Evolutionary conservation across 805 yeast species (phyloP), one percentile per base, ranked within the genome.

Genomic region (Barnettozyma wickerhamii): DNA sequence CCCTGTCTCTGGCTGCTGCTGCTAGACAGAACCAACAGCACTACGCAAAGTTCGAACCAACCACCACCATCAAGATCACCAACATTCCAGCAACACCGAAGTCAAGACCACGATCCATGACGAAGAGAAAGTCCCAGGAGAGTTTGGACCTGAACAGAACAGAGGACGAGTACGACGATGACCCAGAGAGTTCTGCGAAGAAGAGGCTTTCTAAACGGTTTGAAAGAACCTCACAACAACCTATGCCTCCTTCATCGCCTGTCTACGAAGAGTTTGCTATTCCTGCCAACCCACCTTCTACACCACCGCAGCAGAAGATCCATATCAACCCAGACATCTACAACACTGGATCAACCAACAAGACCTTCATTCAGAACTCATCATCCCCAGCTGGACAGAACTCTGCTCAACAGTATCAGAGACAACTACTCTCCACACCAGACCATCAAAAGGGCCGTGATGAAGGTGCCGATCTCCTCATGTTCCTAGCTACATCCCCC

Each of bases 401-500:
- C 18, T 33, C 35, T 21, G 38, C 27, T 23, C 33, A 18, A 20
- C 41, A 18, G 20, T 41, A 31, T 30, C 49, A 6, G 39, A 48
- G 33, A 45, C 37, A 19, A 37, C 41, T 12, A 33, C 36, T 20
- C 4, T 51, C 59, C 2, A 56, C 59, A 1, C 60, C 60, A 12
- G 55, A 55, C 10, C 45, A 40, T 10, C 45, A 40, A 23, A 42
- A 36, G 13, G 40, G 45, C 2, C 48, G 53, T 18, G 70, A 68
- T 36, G 93, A 84, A 60, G 95, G 95, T 12, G 95, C 95, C 1
- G 91, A 83, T 58, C 64, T 87, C 46, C 70, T 87, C 46, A 74
- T 87, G 77, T 87, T 77, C 60, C 66, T 87, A 50, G 95, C 95
- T 2, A 83, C 90, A 6, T 84, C 93, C 7, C 95, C 95, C 2